Evolutionary conservation across 1,139 yeast genomes (phyloP), one percentile per base, ranked within the genome.

Genomic region (Blastobotrys illinoisensis): DNA sequence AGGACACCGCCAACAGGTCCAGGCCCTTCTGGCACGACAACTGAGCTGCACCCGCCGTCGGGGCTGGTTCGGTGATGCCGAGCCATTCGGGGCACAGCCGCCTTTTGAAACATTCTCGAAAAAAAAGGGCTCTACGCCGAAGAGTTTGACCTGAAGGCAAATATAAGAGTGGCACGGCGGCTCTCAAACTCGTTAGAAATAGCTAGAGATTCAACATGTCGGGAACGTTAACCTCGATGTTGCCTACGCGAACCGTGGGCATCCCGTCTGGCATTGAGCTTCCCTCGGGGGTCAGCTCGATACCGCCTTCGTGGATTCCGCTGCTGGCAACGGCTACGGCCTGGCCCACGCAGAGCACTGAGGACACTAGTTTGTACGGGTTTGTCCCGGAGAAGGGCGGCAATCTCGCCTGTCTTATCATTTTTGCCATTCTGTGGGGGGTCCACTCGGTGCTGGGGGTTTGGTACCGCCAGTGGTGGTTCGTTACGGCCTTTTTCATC

Each of bases 391-490:
- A 70, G 18, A 59, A 63, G 4, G 76, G 74, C 1, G 82, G 81
- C 14, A 84, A 84, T 62, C 56, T 75, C 18, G 81, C 81, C 0
- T 77, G 81, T 60, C 64, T 79, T 1, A 74, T 76, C 5, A 69
- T 82, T 0, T 81, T 79, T 71, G 76, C 77, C 9, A 40, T 81
- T 0, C 67, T 78, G 28, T 67, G 80, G 49, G 58, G 66, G 0
- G 54, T 62, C 43, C 85, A 83, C 52, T 57, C 74, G 1, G 62
- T 54, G 0, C 60, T 77, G 1, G 82, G 80, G 6, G 26, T 76
- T 1, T 72, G 64, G 58, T 83, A 78, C 56, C 75, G 79, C 52
- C 89, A 86, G 65, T 85, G 85, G 79, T 89, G 96, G 95, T 84
- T 82, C 67, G 79, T 84, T 48, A 69, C 76, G 3, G 76, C 88